Percentiles rank a stretch among this genome's conserved stretches.
phyloP scores from a whole-genome alignment of 257 asterid genomes.

The Ballota nigra region DNA sequence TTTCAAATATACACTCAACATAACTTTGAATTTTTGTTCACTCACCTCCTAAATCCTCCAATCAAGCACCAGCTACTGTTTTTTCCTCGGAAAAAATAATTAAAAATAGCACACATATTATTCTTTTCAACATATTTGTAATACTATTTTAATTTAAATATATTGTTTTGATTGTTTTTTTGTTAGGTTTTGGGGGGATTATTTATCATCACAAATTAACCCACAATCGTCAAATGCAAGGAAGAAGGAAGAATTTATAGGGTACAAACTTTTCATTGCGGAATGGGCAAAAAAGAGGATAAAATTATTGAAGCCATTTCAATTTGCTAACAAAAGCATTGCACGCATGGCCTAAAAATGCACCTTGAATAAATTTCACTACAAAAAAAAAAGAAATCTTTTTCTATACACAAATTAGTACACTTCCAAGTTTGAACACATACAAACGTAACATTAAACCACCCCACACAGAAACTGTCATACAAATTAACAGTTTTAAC shows the following conservation, averaged over 20 bases:
- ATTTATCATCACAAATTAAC: too few species aligned
- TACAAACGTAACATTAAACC: conserved; percentile 19
- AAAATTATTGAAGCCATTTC: too few species aligned
- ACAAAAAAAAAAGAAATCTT: neutral
- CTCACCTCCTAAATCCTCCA: too few species aligned
- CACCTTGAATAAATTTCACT: neutral
- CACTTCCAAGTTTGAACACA: conserved; percentile 7
- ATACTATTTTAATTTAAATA: too few species aligned
- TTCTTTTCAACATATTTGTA: too few species aligned
- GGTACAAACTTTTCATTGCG: neutral
- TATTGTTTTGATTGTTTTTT: neutral
- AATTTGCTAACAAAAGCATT: too few species aligned
- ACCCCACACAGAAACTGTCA: conserved; percentile 1
- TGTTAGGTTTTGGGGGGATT: too few species aligned
- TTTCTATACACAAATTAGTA: conserved; percentile 19
- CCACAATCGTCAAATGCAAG: neutral
- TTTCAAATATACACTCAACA: too few species aligned
- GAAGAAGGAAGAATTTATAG: neutral
- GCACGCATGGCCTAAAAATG: neutral
- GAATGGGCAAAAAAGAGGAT: neutral
- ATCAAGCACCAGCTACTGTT: too few species aligned
- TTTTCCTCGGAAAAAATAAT: too few species aligned
- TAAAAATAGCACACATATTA: neutral
- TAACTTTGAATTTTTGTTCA: too few species aligned
- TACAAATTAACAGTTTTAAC: neutral